Percentiles rank a stretch among this genome's conserved stretches.
Evolutionary conservation across 257 asterid genomes (phyloP).

Genomic region (Solanum appendiculatum): DNA sequence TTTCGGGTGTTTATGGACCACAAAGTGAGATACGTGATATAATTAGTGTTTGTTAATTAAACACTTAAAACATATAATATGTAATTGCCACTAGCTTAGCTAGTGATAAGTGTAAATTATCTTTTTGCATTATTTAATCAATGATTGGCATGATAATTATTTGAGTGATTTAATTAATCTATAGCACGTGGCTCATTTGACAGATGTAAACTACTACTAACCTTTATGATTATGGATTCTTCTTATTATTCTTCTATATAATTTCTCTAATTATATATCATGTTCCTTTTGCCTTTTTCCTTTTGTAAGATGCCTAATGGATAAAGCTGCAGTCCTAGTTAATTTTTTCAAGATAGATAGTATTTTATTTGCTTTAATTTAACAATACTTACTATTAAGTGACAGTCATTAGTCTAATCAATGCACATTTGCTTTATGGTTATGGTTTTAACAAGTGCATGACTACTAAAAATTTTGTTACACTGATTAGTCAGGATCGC

Average conservation of each 20-base stretch:
- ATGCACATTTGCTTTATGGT: background rate
- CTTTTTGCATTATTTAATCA: background rate
- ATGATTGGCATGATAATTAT: conserved; percentile 4
- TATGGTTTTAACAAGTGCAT: background rate
- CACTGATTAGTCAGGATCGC: background rate
- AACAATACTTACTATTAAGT: background rate
- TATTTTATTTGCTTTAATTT: background rate
- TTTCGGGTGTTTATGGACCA: background rate
- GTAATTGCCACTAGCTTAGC: background rate
- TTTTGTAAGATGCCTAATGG: background rate
- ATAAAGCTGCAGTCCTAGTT: background rate
- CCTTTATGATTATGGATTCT: background rate
- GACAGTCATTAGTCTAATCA: background rate
- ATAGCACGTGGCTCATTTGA: background rate
- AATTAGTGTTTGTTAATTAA: background rate
- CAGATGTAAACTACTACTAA: background rate
- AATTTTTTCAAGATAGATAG: background rate
- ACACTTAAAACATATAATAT: background rate
- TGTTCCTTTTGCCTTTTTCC: background rate
- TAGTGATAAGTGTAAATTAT: background rate
- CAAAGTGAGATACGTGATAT: background rate
- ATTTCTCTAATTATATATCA: background rate
- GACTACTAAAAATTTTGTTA: background rate
- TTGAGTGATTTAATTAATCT: background rate
- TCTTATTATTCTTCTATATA: background rate